phyloP scores from a whole-genome alignment of 441 rosid species.

The Syzygium malaccense region DNA sequence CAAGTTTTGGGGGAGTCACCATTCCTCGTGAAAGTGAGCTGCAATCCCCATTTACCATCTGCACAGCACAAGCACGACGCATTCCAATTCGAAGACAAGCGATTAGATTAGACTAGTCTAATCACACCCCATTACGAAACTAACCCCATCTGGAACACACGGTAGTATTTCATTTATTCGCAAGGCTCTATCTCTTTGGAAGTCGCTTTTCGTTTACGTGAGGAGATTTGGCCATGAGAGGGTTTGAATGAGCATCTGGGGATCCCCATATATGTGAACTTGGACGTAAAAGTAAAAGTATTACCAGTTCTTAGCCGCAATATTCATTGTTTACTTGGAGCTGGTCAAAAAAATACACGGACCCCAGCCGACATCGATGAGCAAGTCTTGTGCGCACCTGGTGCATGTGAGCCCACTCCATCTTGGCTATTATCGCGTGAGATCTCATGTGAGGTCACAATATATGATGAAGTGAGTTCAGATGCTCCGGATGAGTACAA shows the following conservation, averaged over 20 bases:
- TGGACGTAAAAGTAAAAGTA: neutral
- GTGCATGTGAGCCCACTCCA: neutral
- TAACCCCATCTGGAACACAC: neutral
- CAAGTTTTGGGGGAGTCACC: neutral
- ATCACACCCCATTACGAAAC: neutral
- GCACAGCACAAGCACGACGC: neutral
- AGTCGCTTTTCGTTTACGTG: neutral
- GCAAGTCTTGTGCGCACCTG: neutral
- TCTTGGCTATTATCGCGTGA: neutral
- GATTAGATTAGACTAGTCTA: neutral
- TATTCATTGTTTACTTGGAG: neutral
- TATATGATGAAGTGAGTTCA: neutral
- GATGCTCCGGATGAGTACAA: accelerated
- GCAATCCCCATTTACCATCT: neutral
- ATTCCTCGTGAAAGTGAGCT: neutral
- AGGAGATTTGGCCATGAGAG: neutral
- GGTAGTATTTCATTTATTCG: neutral
- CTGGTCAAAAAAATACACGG: neutral
- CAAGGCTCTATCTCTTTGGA: neutral
- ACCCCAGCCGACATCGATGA: neutral
- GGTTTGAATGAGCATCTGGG: neutral
- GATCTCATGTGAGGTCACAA: neutral
- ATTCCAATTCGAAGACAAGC: neutral
- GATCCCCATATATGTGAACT: neutral
- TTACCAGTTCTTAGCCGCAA: neutral